Evolutionary conservation across 768 basidiomycete genomes (phyloP).

Genomic region (Trametes cingulata): DNA sequence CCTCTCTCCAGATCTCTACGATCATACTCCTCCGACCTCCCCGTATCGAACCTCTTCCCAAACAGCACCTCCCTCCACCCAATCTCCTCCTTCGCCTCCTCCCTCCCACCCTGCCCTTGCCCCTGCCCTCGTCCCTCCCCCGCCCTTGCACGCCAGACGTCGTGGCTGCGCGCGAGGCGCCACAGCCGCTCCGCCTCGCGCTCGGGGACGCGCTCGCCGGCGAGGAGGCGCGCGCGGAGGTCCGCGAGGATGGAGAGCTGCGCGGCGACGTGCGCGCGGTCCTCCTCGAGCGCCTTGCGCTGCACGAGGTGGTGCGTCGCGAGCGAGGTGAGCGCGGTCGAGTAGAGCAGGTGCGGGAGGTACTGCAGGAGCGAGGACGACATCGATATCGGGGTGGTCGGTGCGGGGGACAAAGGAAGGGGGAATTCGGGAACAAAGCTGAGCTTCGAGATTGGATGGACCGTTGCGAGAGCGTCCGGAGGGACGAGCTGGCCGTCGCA

Average conservation of each 20-base stretch:
- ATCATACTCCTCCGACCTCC: conserved; percentile 27
- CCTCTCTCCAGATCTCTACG: conserved; percentile 29
- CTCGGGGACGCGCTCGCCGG: conserved; percentile 44
- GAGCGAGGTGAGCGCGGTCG: conserved; percentile 64
- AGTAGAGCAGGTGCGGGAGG: conserved; percentile 65
- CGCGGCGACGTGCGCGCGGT: conserved; percentile 54
- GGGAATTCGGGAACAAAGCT: neutral
- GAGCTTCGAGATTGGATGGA: neutral
- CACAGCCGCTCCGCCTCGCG: conserved; percentile 57
- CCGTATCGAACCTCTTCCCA: conserved; percentile 22
- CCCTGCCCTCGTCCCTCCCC: neutral
- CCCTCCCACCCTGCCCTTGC: neutral
- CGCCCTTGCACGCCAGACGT: conserved; percentile 15
- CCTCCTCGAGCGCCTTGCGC: conserved; percentile 50
- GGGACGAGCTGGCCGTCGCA: neutral
- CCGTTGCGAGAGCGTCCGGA: neutral
- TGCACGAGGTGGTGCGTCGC: conserved; percentile 66
- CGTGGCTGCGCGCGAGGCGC: conserved; percentile 46
- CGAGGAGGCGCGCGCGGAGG: conserved; percentile 52
- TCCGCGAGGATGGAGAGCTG: conserved; percentile 65
- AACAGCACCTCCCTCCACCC: conserved; percentile 34
- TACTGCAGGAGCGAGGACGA: conserved; percentile 39
- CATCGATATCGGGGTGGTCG: neutral
- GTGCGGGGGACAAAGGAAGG: neutral
- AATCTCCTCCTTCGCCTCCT: conserved; percentile 17